Percentiles rank a stretch among this genome's conserved stretches.
These are phyloP conservation scores for Chlamydomonas sp. DNA, from an alignment of 139 green algal genomes.

Conservation along the genomic window DNA sequence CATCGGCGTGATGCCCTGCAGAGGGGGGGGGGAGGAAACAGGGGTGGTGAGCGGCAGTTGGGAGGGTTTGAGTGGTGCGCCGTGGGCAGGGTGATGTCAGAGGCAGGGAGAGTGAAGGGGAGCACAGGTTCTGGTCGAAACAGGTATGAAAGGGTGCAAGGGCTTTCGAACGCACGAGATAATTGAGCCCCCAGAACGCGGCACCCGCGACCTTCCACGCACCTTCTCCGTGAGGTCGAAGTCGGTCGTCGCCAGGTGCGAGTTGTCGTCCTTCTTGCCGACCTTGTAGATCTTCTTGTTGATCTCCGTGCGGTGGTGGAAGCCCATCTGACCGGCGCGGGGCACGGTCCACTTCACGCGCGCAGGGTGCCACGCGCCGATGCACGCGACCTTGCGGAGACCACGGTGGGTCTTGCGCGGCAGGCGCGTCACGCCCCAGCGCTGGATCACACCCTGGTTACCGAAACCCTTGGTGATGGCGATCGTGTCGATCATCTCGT, in stretches of 20 bases:
- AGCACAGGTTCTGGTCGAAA: too few species aligned
- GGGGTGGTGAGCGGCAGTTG: too few species aligned
- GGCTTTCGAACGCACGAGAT: too few species aligned
- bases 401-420: constrained; percentile 98
- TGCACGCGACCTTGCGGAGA: constrained; percentile 98
- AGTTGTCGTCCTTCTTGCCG: constrained; percentile 87
- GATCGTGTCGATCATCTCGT: constrained; percentile 99
- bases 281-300: constrained; percentile 99
- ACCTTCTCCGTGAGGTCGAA: constrained; percentile 95
- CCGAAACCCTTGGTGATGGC: constrained; percentile 91
- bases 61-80: too few species aligned
- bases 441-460: constrained; percentile 93
- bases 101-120: too few species aligned
- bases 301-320: constrained; percentile 98
- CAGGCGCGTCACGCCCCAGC: constrained; percentile 97
- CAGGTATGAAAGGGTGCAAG: too few species aligned
- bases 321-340: constrained; percentile 90
- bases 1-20: constrained; percentile 98
- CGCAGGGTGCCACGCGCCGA: constrained; percentile 97
- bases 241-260: constrained; percentile 82
- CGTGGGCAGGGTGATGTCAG: too few species aligned
- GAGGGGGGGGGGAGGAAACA: too few species aligned
- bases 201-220: too few species aligned
- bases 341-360: constrained; percentile 94
- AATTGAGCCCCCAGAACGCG: too few species aligned